These are phyloP conservation scores for Cerioporus squamosus DNA, from an alignment of 1,284 basidiomycete genomes.

Conservation along the genomic window DNA sequence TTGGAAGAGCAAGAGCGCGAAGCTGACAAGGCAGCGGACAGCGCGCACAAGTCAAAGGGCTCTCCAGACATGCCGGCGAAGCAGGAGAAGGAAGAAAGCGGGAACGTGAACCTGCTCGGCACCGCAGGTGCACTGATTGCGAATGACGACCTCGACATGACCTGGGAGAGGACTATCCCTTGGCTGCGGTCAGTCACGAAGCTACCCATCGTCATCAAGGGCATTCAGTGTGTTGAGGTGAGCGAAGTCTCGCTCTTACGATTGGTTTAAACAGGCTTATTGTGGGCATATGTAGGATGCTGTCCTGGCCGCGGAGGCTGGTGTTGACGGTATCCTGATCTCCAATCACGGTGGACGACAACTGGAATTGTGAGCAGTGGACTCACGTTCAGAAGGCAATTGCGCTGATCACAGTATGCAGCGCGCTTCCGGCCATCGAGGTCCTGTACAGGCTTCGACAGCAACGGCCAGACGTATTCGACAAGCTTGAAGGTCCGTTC, in stretches of 20 bases:
- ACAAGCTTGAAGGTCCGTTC: conserved; percentile 62
- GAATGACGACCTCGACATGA: conserved; percentile 73
- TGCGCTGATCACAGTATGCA: conserved; percentile 24
- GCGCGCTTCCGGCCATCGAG: conserved; percentile 75
- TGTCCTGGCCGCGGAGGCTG: conserved; percentile 86
- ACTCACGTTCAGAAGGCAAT: background rate
- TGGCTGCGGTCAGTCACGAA: conserved; percentile 80
- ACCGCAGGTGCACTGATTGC: conserved; percentile 68
- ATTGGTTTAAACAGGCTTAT: too few species aligned
- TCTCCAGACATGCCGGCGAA: conserved; percentile 14
- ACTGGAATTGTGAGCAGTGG: conserved; percentile 67
- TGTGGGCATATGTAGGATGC: conserved; percentile 69
- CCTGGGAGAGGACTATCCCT: conserved; percentile 73
- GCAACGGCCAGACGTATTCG: conserved; percentile 77
- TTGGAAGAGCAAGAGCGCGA: conserved; percentile 62
- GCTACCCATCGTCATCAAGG: conserved; percentile 86
- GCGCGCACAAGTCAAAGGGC: conserved; percentile 30
- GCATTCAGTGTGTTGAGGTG: conserved; percentile 79
- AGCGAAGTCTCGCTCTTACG: conserved; percentile 6
- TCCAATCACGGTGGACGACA: conserved; percentile 94
- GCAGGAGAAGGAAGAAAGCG: conserved; percentile 38
- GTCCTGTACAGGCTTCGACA: conserved; percentile 76
- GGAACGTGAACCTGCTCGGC: conserved; percentile 51
- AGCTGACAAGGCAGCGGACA: conserved; percentile 26
- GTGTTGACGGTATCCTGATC: conserved; percentile 86